Base-by-base conservation (phyloP, 805 yeast species). In the Limtongia smithiae region DNA sequence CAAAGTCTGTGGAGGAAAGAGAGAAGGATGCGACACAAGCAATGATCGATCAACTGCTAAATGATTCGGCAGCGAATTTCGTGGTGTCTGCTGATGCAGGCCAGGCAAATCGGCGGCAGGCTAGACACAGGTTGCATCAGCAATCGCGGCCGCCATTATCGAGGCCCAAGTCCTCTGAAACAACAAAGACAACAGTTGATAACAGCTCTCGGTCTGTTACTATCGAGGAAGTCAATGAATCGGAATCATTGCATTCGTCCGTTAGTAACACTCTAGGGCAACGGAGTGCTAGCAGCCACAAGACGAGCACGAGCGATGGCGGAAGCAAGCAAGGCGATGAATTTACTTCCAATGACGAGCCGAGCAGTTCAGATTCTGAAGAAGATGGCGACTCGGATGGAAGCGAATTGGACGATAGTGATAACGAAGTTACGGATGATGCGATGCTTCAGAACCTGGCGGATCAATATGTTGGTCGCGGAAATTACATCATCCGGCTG, bases 401-500 rank as follows among this genome's bases (percentile, higher is more conserved):
- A 31, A 22, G 40, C 25, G 28, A 7, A 7, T 25, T 25, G 9
- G 79, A 80, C 33, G 71, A 73, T 2, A 80, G 78, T 28, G 64
- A 87, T 31, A 67, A 76, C 51, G 59, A 62, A 9, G 6, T 27
- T 8, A 9, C 30, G 15, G 46, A 47, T 25, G 54, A 54, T 25
- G 48, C 36, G 51, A 64, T 60, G 68, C 48, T 72, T 65, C 59
- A 50, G 62, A 72, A 3, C 71, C 44, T 54, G 7, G 50, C 58
- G 14, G 47, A 42, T 65, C 37, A 34, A 32, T 54, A 54, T 17
- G 27, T 54, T 4, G 57, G 56, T 12, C 44, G 41, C 36, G 79
- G 81, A 45, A 78, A 84, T 37, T 84, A 80, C 62, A 70, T 81
- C 54, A 73, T 90, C 27, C 81, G 81, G 51, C 71, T 91, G 37